phyloP scores from a whole-genome alignment of 1,284 basidiomycete genomes.

The Trametes polyzona region DNA sequence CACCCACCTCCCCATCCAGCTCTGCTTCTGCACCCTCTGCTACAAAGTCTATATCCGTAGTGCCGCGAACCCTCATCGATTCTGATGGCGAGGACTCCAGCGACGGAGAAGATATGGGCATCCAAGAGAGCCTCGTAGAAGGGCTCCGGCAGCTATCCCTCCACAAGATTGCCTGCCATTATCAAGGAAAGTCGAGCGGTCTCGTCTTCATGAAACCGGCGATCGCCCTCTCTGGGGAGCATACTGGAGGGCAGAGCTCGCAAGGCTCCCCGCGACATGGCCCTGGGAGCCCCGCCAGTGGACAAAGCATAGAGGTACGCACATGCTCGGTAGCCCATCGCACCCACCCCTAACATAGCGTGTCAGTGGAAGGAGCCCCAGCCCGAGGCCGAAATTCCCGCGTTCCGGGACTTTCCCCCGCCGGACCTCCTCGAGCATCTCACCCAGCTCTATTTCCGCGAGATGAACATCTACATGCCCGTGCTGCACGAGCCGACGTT shows the following conservation, averaged over 20 bases:
- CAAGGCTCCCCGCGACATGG: no score
- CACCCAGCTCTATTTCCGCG: slow-evolving; percentile 52
- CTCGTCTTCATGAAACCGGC: slow-evolving; percentile 52
- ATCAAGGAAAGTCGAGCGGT: slow-evolving; percentile 46
- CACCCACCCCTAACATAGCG: neutral
- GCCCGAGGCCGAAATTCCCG: slow-evolving; percentile 20
- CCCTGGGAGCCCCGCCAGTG: no score
- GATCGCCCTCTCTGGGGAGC: no score
- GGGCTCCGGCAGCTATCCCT: neutral
- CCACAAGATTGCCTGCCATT: neutral
- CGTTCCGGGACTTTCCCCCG: slow-evolving; percentile 6
- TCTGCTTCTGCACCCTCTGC: neutral
- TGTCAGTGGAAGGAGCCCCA: neutral
- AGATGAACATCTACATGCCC: slow-evolving; percentile 46
- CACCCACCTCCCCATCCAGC: neutral
- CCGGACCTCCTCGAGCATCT: slow-evolving; percentile 37
- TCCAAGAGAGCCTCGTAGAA: neutral
- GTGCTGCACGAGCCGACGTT: slow-evolving; percentile 57
- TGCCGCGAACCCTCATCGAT: neutral
- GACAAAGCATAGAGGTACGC: no score
- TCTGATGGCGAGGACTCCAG: neutral
- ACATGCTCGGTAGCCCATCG: no score
- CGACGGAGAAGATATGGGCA: neutral
- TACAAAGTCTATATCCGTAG: no score
- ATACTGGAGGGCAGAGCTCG: no score